These are phyloP conservation scores for Aegilops longissima DNA, from an alignment of 176 grass and related monocot genomes.

Conservation along the genomic window DNA sequence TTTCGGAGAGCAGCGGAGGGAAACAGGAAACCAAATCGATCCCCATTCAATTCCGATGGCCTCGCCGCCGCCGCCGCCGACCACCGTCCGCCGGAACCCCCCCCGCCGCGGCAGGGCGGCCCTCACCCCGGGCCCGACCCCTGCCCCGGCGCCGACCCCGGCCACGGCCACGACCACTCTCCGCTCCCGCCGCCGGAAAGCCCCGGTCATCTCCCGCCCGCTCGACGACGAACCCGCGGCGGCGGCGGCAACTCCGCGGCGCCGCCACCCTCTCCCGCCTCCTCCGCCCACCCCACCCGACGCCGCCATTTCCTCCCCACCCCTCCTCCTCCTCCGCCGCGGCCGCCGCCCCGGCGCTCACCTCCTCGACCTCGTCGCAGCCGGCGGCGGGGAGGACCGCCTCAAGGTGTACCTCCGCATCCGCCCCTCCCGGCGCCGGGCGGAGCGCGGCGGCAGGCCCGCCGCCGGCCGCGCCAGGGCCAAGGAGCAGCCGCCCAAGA, in stretches of 20 bases:
- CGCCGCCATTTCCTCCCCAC: not conserved
- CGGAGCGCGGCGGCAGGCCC: constrained; percentile 10
- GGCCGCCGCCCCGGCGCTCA: not conserved
- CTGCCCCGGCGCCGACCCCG: constrained; percentile 50
- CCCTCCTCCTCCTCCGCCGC: not conserved
- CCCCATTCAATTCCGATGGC: not conserved
- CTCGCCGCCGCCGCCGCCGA: constrained; percentile 43
- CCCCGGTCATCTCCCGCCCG: not conserved
- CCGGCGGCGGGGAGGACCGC: not conserved
- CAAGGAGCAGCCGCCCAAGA: constrained; percentile 38
- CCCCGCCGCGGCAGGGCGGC: constrained; percentile 45
- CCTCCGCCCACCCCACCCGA: not conserved
- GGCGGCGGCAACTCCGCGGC: not conserved
- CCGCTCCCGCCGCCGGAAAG: not conserved
- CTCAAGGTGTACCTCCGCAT: constrained; percentile 87
- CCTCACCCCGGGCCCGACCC: constrained; percentile 31
- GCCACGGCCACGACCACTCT: constrained; percentile 26
- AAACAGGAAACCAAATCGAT: not conserved
- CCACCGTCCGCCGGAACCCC: constrained; percentile 71
- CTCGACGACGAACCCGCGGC: not conserved
- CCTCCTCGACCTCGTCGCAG: not conserved
- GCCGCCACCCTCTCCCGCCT: not conserved
- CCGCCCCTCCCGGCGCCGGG: constrained; percentile 38
- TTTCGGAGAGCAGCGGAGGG: not conserved
- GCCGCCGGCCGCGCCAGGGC: constrained; percentile 14